These are phyloP conservation scores for Aspergillus sp. DNA, from an alignment of 2,329 filamentous ascomycete species.

Conservation along the genomic window DNA sequence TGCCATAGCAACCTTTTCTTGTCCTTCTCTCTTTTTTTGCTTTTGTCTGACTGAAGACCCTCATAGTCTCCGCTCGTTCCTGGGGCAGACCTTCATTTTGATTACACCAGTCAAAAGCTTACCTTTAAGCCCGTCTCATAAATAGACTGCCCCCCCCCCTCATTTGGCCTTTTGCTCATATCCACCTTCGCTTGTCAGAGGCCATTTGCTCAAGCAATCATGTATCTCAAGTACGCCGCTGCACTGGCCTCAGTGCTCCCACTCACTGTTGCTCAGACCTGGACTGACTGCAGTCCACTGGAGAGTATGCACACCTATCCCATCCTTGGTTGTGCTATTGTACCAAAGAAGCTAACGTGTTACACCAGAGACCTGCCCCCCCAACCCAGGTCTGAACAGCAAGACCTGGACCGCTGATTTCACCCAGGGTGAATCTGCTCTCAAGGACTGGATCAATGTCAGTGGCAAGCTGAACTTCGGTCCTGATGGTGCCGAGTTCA, in stretches of 20 bases:
- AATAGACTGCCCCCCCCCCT: conserved; percentile 10
- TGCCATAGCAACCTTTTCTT: conserved; percentile 16
- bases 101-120: conserved; percentile 13
- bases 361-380: conserved; percentile 60
- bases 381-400: conserved; percentile 69
- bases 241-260: conserved; percentile 38
- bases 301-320: conserved; percentile 26
- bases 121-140: conserved; percentile 14
- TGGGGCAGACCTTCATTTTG: conserved; percentile 11
- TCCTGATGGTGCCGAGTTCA: conserved; percentile 77
- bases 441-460: conserved; percentile 67
- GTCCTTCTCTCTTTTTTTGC: conserved; percentile 15
- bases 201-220: conserved; percentile 20
- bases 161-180: neutral
- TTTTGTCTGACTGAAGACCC: conserved; percentile 7
- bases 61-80: conserved; percentile 8
- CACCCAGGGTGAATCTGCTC: conserved; percentile 58
- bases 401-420: conserved; percentile 40
- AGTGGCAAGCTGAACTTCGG: conserved; percentile 69
- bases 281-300: conserved; percentile 73
- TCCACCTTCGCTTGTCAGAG: neutral
- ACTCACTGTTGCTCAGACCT: conserved; percentile 67
- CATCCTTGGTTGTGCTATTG: neutral
- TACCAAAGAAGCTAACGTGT: conserved; percentile 12
- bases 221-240: conserved; percentile 38